Evolutionary conservation across 2,329 filamentous ascomycete genomes (phyloP), one percentile per base, ranked within the genome.

Genomic region (Aureobasidium sp.): DNA sequence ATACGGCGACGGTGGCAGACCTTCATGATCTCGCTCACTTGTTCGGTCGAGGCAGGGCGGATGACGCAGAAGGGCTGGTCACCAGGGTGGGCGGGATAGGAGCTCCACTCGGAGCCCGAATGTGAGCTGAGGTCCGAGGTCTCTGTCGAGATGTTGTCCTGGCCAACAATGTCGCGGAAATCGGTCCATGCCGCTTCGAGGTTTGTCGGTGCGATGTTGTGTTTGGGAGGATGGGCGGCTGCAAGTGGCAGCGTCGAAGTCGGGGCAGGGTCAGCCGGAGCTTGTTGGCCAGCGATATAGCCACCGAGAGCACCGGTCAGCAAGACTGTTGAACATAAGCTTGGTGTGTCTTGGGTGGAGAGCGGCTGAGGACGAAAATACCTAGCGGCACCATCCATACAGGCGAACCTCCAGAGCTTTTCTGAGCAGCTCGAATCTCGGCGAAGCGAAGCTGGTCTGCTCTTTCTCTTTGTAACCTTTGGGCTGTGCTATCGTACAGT

Each of bases 11-110:
- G 75, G 73, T 96, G 90, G 77, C 92, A 96, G 61, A 96, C 77
- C 77, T 93, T 92, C 87, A 96, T 93, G 63, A 97, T 84, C 65
- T 81, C 79, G n/a, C 88, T 88, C 9, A 96, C 91, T 68, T 97
- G 87, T 66, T 92, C 87, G 1, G 92, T 97, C 39, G 81, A 85
- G 47, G 76, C 79, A 0, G 91, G 92, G 71, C 86, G 93, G 44
- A 96, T 82, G 57, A 97, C 80, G 72, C 91, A 75, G 64, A 81
- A 81, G 2, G 79, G 78, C 11, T 76, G 66, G 57, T 81, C 77
- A 58, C 71, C 70, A 0, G 76, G 74, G 16, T 70, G 65, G 2
- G 73, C 64, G 3, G 74, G 73, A 66, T 81, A 75, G n/a, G 83
- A 83, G 14, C 83, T 85, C 84, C 84, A 87, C 63, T 85, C 82